phyloP scores from a whole-genome alignment of 192 early-diverging fungal genomes.

The Physocladia obscura region DNA sequence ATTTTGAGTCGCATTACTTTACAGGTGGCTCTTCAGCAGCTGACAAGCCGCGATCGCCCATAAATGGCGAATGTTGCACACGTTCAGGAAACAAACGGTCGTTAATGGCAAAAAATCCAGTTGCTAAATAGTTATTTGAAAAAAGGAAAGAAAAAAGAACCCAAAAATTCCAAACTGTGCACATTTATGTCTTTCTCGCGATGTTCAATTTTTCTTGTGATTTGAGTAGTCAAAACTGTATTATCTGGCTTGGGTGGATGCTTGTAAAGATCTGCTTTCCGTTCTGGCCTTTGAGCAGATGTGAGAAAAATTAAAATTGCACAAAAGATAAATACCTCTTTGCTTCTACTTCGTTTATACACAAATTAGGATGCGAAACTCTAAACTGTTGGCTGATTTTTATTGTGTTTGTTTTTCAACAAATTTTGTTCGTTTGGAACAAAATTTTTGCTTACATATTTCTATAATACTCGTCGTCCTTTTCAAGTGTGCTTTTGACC shows the following conservation, averaged over 20 bases:
- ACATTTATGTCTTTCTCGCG: not conserved
- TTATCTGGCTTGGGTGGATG: not conserved
- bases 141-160: too few species aligned
- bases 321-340: not conserved
- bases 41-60: not conserved
- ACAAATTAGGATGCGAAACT: constrained; percentile 13
- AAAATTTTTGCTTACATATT: constrained; percentile 1
- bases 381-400: constrained; percentile 29
- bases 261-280: not conserved
- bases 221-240: too few species aligned
- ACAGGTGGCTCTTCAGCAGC: constrained; percentile 27
- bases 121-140: too few species aligned
- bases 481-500: not conserved
- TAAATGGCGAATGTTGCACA: constrained; percentile 7
- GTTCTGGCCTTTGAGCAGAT: not conserved
- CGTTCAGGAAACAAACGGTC: constrained; percentile 27
- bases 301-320: not conserved
- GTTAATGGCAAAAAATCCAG: constrained; percentile 25
- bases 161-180: constrained; percentile 12
- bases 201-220: not conserved
- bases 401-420: too few species aligned
- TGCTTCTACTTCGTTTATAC: constrained; percentile 20
- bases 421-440: not conserved
- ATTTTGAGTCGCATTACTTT: constrained; percentile 13
- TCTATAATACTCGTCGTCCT: constrained; percentile 15